Percentiles rank a stretch among this genome's conserved stretches.
These are phyloP conservation scores for Aspergillus cristatus DNA, from an alignment of 495 filamentous ascomycete genomes.

Conservation along the genomic window DNA sequence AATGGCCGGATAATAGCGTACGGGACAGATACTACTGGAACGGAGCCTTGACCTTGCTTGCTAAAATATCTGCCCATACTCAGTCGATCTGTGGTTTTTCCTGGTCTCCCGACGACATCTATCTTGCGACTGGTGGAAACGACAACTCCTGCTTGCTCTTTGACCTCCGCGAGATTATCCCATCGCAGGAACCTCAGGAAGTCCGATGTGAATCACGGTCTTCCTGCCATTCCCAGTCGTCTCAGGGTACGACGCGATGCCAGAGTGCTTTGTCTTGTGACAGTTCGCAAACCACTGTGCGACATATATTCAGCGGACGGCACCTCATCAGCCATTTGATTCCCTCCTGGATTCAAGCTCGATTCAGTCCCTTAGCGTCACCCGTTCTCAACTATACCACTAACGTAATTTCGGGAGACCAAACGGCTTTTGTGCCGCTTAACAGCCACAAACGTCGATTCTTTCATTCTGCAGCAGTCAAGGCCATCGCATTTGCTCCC, in stretches of 20 bases:
- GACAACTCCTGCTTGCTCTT: slow-evolving; percentile 86
- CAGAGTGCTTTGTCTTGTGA: slow-evolving; percentile 15
- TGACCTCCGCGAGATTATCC: slow-evolving; percentile 52
- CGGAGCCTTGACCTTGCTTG: slow-evolving; percentile 68
- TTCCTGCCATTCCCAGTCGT: not conserved
- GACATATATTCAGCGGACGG: slow-evolving; percentile 13
- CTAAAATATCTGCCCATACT: slow-evolving; percentile 66
- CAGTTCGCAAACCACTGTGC: slow-evolving; percentile 6
- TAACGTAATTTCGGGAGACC: slow-evolving; percentile 20
- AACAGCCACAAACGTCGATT: slow-evolving; percentile 65
- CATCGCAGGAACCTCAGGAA: slow-evolving; percentile 8
- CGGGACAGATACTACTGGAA: slow-evolving; percentile 53
- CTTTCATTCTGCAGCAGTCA: slow-evolving; percentile 79
- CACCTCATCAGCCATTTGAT: slow-evolving; percentile 18
- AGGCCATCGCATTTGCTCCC: slow-evolving; percentile 94
- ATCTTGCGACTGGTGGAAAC: slow-evolving; percentile 84
- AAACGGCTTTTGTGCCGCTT: slow-evolving; percentile 21
- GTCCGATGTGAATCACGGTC: slow-evolving; percentile 4
- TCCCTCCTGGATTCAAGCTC: slow-evolving; percentile 21
- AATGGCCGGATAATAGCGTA: slow-evolving; percentile 57
- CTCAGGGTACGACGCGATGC: slow-evolving; percentile 7
- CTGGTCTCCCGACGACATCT: slow-evolving; percentile 69
- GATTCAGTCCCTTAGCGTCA: slow-evolving; percentile 9
- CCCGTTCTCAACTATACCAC: slow-evolving; percentile 21
- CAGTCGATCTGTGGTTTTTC: slow-evolving; percentile 90